phyloP scores from a whole-genome alignment of 306 rosid species.

The Morella rubra region DNA sequence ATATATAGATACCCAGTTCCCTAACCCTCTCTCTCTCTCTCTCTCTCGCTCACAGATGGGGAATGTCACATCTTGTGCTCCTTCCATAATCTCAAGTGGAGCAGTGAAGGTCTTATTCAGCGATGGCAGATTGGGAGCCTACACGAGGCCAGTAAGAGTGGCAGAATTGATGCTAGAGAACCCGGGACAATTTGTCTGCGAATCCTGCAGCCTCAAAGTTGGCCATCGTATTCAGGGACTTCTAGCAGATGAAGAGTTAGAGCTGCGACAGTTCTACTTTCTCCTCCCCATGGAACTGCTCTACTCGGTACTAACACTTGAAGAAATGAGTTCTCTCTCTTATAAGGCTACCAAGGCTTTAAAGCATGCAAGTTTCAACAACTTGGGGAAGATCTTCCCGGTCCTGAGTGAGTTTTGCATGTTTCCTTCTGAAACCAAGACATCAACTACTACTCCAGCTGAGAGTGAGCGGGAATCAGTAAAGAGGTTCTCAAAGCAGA shows the following conservation, averaged over 20 bases:
- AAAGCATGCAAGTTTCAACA: slow-evolving; percentile 48
- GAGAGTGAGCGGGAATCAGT: slow-evolving; percentile 28
- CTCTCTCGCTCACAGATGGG: slow-evolving; percentile 47
- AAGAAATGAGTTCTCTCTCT: slow-evolving; percentile 66
- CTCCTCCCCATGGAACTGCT: slow-evolving; percentile 88
- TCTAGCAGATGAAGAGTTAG: slow-evolving; percentile 58
- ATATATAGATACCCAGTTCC: background rate
- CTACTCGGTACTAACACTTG: slow-evolving; percentile 76
- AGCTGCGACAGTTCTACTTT: slow-evolving; percentile 54
- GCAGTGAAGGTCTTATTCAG: slow-evolving; percentile 44
- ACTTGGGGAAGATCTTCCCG: slow-evolving; percentile 71
- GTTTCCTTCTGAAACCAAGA: slow-evolving; percentile 54
- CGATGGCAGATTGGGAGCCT: slow-evolving; percentile 60
- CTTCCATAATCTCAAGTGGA: slow-evolving; percentile 47
- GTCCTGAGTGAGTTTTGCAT: slow-evolving; percentile 55
- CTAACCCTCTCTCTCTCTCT: background rate
- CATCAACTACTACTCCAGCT: background rate
- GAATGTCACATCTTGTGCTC: slow-evolving; percentile 70
- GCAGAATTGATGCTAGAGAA: slow-evolving; percentile 68
- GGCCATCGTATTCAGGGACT: slow-evolving; percentile 82
- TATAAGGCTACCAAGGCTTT: slow-evolving; percentile 59
- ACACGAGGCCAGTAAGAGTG: slow-evolving; percentile 56
- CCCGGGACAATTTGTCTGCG: slow-evolving; percentile 71
- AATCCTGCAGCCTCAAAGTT: slow-evolving; percentile 61
- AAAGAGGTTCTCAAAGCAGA: slow-evolving; percentile 58